phyloP scores from a whole-genome alignment of 75 land plant species.

The Selaginella moellendorffii region DNA sequence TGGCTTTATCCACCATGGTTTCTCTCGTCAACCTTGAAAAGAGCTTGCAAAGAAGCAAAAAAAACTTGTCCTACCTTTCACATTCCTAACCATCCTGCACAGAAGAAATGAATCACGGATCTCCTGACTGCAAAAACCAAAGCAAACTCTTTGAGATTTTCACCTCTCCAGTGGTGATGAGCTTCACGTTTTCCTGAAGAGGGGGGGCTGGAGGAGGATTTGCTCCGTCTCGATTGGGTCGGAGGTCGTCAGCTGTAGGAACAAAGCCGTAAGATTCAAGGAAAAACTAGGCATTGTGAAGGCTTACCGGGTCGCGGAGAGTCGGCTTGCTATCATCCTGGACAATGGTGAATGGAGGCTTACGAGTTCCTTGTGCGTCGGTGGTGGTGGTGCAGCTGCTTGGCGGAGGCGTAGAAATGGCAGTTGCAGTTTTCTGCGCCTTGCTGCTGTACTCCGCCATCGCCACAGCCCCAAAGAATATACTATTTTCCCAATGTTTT shows the following conservation, averaged over 20 bases:
- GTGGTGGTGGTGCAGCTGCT: no score
- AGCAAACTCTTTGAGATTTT: neutral
- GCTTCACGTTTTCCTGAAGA: no score
- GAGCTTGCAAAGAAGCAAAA: neutral
- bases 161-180: neutral
- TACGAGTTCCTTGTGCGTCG: no score
- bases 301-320: slow-evolving; percentile 12
- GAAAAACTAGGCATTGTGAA: neutral
- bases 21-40: neutral
- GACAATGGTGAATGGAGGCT: slow-evolving; percentile 11
- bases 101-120: no score
- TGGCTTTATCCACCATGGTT: neutral
- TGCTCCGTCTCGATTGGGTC: slow-evolving; percentile 13
- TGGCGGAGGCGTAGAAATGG: no score
- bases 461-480: no score
- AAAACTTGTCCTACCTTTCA: no score
- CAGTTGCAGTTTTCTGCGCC: no score
- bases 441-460: no score
- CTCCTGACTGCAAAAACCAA: neutral
- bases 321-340: slow-evolving; percentile 9
- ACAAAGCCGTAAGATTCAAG: slow-evolving; percentile 7
- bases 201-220: slow-evolving; percentile 10
- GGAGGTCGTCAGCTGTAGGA: slow-evolving; percentile 6
- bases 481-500: no score
- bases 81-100: no score